Base-by-base conservation (phyloP, 164 flowering plant genomes). In the Piper betle region DNA sequence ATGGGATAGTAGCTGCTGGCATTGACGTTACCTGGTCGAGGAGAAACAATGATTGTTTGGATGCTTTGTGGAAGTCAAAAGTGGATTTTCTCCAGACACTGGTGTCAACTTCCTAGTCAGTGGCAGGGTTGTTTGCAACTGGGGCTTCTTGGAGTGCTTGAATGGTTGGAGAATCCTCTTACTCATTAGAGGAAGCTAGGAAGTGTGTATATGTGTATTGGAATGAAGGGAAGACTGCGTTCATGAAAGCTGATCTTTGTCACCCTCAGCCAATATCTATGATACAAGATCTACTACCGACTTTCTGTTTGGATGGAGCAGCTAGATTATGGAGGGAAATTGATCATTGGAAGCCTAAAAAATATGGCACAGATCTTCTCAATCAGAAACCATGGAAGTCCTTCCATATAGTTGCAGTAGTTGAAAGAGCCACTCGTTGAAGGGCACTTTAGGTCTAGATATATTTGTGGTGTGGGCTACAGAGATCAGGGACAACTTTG, bases 291-390 rank as follows among this genome's bases (percentile, higher is more conserved):
- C 73, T 87, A 59, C 74, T 94, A 57, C 72, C 91, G 59, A 91
- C 96, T 4, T 87, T 96, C 66, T 88, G 88, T 69, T 64, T 83
- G 41, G 99, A 94, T 82, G 99, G 99, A 66, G 71, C 94, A 61
- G 88, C 80, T 55, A 81, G 99, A 75, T 72, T 94, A 66, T 94
- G 97, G 99, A 69, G 80, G 77, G 97, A 91, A 79, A 75, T 76
- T 71, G 90, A 87, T 67, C 71, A 63, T 72, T 89, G 90, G 64
- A 80, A 74, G 74, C 66, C 66, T 40, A 80, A 73, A 68, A 82
- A 74, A 54, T n/a, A 55, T 43, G 75, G 68, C 55, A 86, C 78
- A 74, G 91, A 82, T 56, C 54, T 6, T 37, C 66, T 63, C 72
- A 82, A 79, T 59, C 81, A 74, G 39, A 83, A 79, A 64, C 37